A percentile compares a stretch with the other conserved stretches of the same genome.
phyloP scores from a whole-genome alignment of 176 grass and related monocot genomes.

The Cocos nucifera region DNA sequence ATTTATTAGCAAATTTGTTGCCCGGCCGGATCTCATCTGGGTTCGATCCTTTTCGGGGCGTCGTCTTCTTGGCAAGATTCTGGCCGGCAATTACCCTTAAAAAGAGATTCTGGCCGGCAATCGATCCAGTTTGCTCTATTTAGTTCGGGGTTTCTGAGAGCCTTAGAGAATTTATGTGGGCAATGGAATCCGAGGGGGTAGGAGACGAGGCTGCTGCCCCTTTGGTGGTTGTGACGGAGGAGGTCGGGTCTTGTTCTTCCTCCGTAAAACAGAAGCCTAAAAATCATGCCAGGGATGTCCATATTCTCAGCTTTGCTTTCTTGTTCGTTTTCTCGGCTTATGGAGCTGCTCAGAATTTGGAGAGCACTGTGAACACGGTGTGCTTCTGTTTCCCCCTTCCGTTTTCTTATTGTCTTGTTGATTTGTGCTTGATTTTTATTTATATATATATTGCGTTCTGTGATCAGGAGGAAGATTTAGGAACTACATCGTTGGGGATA shows the following conservation, averaged over 20 bases:
- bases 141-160: background rate
- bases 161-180: background rate
- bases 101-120: too few relatives aligned
- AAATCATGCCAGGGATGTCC: conserved; percentile 50
- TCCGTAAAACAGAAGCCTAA: background rate
- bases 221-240: conserved; percentile 17
- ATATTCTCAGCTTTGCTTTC: conserved; percentile 74
- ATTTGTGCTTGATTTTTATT: background rate
- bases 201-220: conserved; percentile 9
- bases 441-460: background rate
- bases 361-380: conserved; percentile 79
- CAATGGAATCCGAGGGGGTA: too few relatives aligned
- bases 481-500: conserved; percentile 63
- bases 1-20: too few relatives aligned
- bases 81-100: too few relatives aligned
- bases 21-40: too few relatives aligned
- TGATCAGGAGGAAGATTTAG: conserved; percentile 52
- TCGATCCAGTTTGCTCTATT: background rate
- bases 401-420: background rate
- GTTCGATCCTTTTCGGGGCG: too few relatives aligned
- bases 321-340: conserved; percentile 86
- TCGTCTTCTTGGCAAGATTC: too few relatives aligned
- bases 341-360: conserved; percentile 66
- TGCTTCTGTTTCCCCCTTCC: background rate
- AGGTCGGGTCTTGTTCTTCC: conserved; percentile 19